Conservation (phyloP, 1,139 yeast species). For the Pichia kudriavzevii region DNA sequence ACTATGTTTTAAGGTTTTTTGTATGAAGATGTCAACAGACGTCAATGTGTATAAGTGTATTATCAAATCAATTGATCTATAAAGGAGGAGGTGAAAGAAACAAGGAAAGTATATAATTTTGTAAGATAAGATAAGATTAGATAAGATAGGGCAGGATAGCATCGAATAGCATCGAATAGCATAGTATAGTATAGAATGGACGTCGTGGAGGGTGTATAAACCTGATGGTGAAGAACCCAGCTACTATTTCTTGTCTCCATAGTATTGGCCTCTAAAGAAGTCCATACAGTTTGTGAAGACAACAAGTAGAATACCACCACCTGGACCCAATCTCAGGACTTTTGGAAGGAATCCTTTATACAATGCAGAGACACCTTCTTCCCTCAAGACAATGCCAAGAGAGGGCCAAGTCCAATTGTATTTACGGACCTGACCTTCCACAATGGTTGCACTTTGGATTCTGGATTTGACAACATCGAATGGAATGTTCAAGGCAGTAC, state of each 20-base stretch:
- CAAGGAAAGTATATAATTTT: too few species aligned
- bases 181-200: too few species aligned
- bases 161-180: too few species aligned
- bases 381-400: conserved; percentile 65
- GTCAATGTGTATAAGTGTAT: too few species aligned
- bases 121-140: too few species aligned
- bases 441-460: conserved; percentile 79
- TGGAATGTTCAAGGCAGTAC: conserved; percentile 91
- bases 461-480: conserved; percentile 97
- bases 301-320: conserved; percentile 95
- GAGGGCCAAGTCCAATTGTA: conserved; percentile 92
- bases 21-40: too few species aligned
- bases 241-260: conserved; percentile 22
- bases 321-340: conserved; percentile 96
- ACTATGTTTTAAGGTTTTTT: too few species aligned
- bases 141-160: too few species aligned
- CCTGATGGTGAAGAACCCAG: too few species aligned
- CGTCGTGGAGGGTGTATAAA: too few species aligned
- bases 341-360: conserved; percentile 96
- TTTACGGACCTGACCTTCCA: conserved; percentile 56
- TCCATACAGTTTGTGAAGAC: conserved; percentile 95
- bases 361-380: conserved; percentile 83
- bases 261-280: conserved; percentile 69
- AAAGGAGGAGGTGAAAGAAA: too few species aligned
- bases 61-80: too few species aligned